phyloP scores from a whole-genome alignment of 805 yeast species.

The Grigorovia jiainica region DNA sequence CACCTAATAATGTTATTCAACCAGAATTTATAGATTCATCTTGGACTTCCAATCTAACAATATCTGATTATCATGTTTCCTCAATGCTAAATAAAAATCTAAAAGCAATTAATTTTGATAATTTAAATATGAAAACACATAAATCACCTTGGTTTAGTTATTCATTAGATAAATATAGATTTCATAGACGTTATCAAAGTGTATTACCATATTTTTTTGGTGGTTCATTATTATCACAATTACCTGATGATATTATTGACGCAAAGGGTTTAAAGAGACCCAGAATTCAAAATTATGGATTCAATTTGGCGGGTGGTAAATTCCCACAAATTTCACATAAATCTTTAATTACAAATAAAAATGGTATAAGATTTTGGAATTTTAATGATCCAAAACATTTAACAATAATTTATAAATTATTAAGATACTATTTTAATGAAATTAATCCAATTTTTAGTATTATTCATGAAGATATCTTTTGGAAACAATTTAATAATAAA shows the following conservation, averaged over 20 bases:
- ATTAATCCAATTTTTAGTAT: slow-evolving; percentile 46
- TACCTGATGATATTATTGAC: slow-evolving; percentile 29
- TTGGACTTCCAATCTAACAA: slow-evolving; percentile 3
- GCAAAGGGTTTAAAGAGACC: slow-evolving; percentile 35
- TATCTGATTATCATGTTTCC: slow-evolving; percentile 2
- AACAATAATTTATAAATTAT: slow-evolving; percentile 26
- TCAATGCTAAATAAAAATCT: background rate
- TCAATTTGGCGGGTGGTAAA: slow-evolving; percentile 56
- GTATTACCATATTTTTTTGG: slow-evolving; percentile 35
- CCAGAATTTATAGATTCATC: too few relatives aligned
- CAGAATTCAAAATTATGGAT: slow-evolving; percentile 51
- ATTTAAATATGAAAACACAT: background rate
- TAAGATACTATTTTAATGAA: slow-evolving; percentile 33
- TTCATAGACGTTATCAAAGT: slow-evolving; percentile 38
- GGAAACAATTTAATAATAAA: slow-evolving; percentile 36
- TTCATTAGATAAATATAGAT: slow-evolving; percentile 37
- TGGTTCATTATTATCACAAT: slow-evolving; percentile 21
- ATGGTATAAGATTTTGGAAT: background rate
- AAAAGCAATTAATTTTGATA: background rate
- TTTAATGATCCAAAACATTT: slow-evolving; percentile 15
- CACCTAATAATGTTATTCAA: too few relatives aligned
- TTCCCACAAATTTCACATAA: slow-evolving; percentile 32
- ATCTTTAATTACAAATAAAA: background rate
- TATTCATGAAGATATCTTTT: slow-evolving; percentile 44
- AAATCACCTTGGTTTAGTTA: slow-evolving; percentile 24